A percentile compares a stretch with the other conserved stretches of the same genome.
Evolutionary conservation across 78 protist species (phyloP).

Genomic region (Diacronema lutheri): DNA sequence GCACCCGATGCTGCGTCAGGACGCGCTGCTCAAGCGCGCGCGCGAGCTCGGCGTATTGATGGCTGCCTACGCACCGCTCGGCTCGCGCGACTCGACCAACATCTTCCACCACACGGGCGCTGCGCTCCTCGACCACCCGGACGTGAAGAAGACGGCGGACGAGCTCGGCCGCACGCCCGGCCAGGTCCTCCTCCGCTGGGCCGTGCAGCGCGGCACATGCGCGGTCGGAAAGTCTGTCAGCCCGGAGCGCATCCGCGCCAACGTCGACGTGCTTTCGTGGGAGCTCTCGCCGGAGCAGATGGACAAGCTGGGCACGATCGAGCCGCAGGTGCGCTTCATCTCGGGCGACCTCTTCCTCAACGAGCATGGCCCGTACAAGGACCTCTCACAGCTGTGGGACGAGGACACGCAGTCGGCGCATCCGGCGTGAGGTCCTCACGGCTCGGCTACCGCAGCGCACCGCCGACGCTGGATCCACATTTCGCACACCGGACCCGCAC

Average conservation of each 20-base stretch:
- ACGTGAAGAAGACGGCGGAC: background rate
- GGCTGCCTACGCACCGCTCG: constrained; percentile 23
- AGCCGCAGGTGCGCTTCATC: no score
- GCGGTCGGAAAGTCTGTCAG: constrained; percentile 34
- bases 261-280: constrained; percentile 32
- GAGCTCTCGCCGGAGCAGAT: constrained; percentile 36
- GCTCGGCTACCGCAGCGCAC: no score
- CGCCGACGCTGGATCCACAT: no score
- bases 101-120: background rate
- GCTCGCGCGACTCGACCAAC: background rate
- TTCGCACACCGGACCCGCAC: no score
- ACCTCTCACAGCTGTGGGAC: no score
- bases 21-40: background rate
- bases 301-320: background rate
- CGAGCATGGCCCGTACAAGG: no score
- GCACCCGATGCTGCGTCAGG: background rate
- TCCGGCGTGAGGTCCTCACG: no score
- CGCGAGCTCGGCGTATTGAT: background rate
- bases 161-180: constrained; percentile 24
- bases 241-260: constrained; percentile 7
- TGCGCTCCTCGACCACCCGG: background rate
- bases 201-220: constrained; percentile 10
- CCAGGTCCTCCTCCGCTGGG: constrained; percentile 45
- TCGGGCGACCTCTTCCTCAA: no score
- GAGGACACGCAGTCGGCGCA: no score